Evolutionary conservation across 2,329 filamentous ascomycete genomes (phyloP).

Genomic region (Elsinoe australis): DNA sequence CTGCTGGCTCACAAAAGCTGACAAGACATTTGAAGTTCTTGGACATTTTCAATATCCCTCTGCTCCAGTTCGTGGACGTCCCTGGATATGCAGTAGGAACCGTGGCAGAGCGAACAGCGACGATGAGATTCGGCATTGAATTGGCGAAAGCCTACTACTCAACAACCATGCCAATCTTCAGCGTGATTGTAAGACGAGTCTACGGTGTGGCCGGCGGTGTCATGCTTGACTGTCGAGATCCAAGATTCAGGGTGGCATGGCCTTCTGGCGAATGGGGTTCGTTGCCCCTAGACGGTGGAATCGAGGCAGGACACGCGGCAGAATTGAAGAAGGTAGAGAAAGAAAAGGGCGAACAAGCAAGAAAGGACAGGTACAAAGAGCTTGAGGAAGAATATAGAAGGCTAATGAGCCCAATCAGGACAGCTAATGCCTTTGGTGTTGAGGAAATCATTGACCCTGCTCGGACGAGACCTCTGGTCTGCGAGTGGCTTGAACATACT

Average conservation of each 20-base stretch:
- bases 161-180: conserved; percentile 56
- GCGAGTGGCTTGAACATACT: conserved; percentile 49
- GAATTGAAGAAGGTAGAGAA: conserved; percentile 51
- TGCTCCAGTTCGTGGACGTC: conserved; percentile 57
- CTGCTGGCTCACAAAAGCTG: conserved; percentile 54
- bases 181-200: conserved; percentile 52
- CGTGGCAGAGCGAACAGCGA: conserved; percentile 53
- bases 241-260: conserved; percentile 55
- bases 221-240: conserved; percentile 57
- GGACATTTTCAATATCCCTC: conserved; percentile 57
- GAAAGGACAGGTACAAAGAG: conserved; percentile 46
- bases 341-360: conserved; percentile 42
- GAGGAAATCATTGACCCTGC: conserved; percentile 60
- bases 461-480: conserved; percentile 48
- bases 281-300: conserved; percentile 55
- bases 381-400: conserved; percentile 53
- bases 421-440: conserved; percentile 55
- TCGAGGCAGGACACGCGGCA: conserved; percentile 55
- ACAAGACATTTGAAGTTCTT: conserved; percentile 54
- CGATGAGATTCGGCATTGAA: conserved; percentile 57
- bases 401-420: conserved; percentile 58
- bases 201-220: conserved; percentile 59
- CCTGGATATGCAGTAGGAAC: conserved; percentile 59
- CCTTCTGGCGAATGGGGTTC: conserved; percentile 57
- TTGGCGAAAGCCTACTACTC: conserved; percentile 55